phyloP scores from a whole-genome alignment of 768 basidiomycete species.

The Phylloporus sp. region DNA sequence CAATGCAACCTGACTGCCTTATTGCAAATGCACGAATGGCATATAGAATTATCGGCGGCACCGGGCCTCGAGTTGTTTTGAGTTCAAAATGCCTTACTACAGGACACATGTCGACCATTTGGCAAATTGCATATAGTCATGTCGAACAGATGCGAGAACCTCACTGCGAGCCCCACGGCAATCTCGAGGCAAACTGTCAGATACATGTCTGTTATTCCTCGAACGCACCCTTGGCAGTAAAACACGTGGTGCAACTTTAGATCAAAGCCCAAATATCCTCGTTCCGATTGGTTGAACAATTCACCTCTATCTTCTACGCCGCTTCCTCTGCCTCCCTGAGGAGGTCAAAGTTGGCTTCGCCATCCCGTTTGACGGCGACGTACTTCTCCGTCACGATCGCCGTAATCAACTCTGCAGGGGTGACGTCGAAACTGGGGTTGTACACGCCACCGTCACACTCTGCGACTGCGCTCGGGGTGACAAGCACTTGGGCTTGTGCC shows the following conservation, averaged over 20 bases:
- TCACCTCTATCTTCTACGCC: background rate
- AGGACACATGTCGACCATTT: too few relatives aligned
- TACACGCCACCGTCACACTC: conserved; percentile 43
- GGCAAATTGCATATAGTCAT: too few relatives aligned
- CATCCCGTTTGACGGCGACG: conserved; percentile 68
- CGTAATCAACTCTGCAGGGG: conserved; percentile 89
- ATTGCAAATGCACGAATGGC: too few relatives aligned
- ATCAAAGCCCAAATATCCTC: background rate
- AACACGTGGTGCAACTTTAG: background rate
- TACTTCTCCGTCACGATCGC: conserved; percentile 95
- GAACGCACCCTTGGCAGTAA: too few relatives aligned
- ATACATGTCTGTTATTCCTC: too few relatives aligned
- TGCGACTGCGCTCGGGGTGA: conserved; percentile 61
- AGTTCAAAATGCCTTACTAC: too few relatives aligned
- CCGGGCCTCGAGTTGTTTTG: too few relatives aligned
- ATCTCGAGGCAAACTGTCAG: too few relatives aligned
- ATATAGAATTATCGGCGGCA: too few relatives aligned
- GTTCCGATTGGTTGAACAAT: background rate
- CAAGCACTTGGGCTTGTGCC: conserved; percentile 74
- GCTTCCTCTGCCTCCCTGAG: conserved; percentile 28
- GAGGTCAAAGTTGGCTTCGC: conserved; percentile 59
- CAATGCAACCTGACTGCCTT: too few relatives aligned
- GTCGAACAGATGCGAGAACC: too few relatives aligned
- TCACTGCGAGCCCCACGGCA: too few relatives aligned
- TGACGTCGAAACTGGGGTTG: conserved; percentile 97